Evolutionary conservation across 192 early-diverging fungal species (phyloP), one percentile per base, ranked within the genome.

Genomic region (Geranomyces michiganensis): DNA sequence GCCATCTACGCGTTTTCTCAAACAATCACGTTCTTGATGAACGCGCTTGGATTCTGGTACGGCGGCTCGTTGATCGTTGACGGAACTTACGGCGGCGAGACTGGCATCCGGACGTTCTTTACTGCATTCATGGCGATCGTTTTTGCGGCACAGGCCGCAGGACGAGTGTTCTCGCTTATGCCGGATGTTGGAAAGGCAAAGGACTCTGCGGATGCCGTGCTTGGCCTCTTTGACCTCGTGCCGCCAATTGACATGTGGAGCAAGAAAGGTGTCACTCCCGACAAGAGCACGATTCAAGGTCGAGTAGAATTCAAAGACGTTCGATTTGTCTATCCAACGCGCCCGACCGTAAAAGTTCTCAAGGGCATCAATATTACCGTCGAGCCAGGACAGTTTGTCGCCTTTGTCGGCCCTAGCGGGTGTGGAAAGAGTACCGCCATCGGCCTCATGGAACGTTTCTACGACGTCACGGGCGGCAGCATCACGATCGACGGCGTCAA

Each of bases 371-470:
- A 77, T 69, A 62, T 92, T 32, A 69, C 79, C 51, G 82, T 88
- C 15, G 58, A 81, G 51, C 83, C 89, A 14, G 91, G 91, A 21
- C 81, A 87, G 78, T 93, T 89, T 21, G 81, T 97, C 36, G 95
- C 95, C 8, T 74, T 97, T 26, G 93, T 95, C 0, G 95, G 95
- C 0, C 86, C 78, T 19, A 92, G 91, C 3, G 94, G 94, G 14
- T 93, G 90, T 46, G 95, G 95, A 1, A 96, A 96, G 65, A 78
- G 76, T 36, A 83, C 84, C 47, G 70, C 78, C 27, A 78, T 85
- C 64, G 81, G 72, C 33, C 67, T 84, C 22, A 51, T 84, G 17
- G 79, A 94, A 73, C 90, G 95, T 0, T 90, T 90, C 76, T 97
- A 97, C 80, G 94, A 97, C 74, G 71, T 79, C 19, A 27, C 56